Evolutionary conservation across 768 basidiomycete species (phyloP).

Genomic region (Lactarius indigo): DNA sequence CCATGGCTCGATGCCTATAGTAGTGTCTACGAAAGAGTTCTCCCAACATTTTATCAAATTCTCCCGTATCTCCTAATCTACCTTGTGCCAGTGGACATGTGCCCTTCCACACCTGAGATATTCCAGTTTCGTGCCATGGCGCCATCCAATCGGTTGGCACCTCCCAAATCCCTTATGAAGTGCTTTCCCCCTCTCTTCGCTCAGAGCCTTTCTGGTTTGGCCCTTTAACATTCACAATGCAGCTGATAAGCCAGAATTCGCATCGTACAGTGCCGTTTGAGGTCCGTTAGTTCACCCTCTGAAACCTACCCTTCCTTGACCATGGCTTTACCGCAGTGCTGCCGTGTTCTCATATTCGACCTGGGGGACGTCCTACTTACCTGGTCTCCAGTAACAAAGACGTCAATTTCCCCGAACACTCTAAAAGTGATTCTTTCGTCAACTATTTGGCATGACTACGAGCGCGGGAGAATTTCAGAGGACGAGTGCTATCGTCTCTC

Average conservation of each 20-base stretch:
- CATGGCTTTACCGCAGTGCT: slow-evolving; percentile 20
- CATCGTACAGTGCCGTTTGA: slow-evolving; percentile 5
- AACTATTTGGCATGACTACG: slow-evolving; percentile 50
- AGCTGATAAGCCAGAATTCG: neutral
- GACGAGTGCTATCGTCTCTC: slow-evolving; percentile 43
- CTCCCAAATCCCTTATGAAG: neutral
- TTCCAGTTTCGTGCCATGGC: neutral
- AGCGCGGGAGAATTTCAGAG: slow-evolving; percentile 43
- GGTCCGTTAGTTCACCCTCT: neutral
- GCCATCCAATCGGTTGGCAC: neutral
- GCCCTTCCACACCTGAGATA: neutral
- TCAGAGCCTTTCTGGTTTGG: neutral
- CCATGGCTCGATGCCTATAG: neutral
- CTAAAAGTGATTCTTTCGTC: slow-evolving; percentile 43
- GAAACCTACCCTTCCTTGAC: neutral
- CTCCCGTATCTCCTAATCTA: too few relatives aligned
- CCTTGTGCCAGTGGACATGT: too few relatives aligned
- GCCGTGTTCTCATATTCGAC: slow-evolving; percentile 44
- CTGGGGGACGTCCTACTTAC: slow-evolving; percentile 54
- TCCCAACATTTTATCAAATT: neutral
- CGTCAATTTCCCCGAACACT: slow-evolving; percentile 39
- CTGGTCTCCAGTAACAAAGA: slow-evolving; percentile 47
- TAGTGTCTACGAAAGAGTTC: neutral
- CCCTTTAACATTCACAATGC: neutral
- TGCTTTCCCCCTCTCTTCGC: neutral